Percentiles rank a stretch among this genome's conserved stretches.
Conservation (phyloP, 306 rosid species). For the Cucumis melo region DNA sequence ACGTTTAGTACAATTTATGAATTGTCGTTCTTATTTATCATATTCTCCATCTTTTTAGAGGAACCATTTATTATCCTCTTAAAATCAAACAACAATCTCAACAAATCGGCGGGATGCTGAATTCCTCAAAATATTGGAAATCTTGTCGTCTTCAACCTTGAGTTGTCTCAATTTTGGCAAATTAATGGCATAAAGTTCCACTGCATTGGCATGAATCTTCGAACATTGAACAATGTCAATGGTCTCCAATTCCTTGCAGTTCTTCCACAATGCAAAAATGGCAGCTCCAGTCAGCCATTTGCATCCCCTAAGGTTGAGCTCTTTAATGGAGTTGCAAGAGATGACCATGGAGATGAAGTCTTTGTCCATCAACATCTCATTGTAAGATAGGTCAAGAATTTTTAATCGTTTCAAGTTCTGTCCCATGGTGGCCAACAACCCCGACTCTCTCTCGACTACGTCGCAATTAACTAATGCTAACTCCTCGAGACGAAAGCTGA, state of each 20-base stretch:
- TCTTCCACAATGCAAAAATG: conserved; percentile 27
- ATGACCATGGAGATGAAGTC: conserved; percentile 53
- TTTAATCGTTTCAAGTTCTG: conserved; percentile 53
- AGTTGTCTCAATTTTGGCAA: conserved; percentile 36
- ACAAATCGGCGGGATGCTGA: conserved; percentile 42
- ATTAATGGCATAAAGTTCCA: conserved; percentile 39
- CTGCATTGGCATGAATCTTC: conserved; percentile 35
- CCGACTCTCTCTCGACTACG: conserved; percentile 70
- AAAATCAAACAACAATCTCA: conserved; percentile 22
- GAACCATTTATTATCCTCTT: not conserved
- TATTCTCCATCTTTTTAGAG: not conserved
- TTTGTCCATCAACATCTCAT: conserved; percentile 61
- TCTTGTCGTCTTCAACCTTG: conserved; percentile 52
- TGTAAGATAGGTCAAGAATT: conserved; percentile 65
- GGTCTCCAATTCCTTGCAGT: conserved; percentile 47
- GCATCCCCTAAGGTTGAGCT: conserved; percentile 67
- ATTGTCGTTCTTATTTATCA: not conserved
- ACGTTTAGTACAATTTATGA: not conserved
- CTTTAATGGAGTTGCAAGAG: conserved; percentile 49
- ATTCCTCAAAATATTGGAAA: conserved; percentile 39
- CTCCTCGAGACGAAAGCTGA: conserved; percentile 44
- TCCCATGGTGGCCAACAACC: conserved; percentile 68
- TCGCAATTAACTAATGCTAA: conserved; percentile 71
- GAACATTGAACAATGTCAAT: conserved; percentile 50
- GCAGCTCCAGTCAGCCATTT: conserved; percentile 32